These are phyloP conservation scores for Fistulifera solaris DNA, from an alignment of 108 stramenopile genomes.

Conservation along the genomic window DNA sequence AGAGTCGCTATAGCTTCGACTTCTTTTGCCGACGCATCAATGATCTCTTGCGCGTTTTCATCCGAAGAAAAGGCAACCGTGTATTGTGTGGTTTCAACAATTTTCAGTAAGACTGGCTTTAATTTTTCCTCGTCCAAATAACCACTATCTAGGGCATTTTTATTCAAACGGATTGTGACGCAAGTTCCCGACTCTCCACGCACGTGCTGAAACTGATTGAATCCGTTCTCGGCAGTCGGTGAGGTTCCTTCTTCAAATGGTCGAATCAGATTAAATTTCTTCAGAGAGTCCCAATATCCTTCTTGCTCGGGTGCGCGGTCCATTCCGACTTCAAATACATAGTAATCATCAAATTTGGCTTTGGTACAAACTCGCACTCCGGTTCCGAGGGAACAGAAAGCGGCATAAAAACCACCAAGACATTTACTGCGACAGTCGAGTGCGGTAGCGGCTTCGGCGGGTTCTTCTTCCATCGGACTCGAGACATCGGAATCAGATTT, in stretches of 20 bases:
- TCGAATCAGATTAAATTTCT: constrained; percentile 23
- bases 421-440: constrained; percentile 5
- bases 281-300: constrained; percentile 2
- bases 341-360: constrained; percentile 42
- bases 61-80: constrained; percentile 18
- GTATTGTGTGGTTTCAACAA: constrained; percentile 34
- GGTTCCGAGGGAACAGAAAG: constrained; percentile 23
- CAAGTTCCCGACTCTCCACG: constrained; percentile 35
- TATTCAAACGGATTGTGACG: constrained; percentile 21
- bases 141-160: constrained; percentile 11
- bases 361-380: constrained; percentile 32
- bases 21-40: constrained; percentile 24
- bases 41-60: constrained; percentile 18
- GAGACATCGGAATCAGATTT: not conserved
- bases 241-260: constrained; percentile 23
- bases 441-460: not conserved
- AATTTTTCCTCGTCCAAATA: constrained; percentile 15
- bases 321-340: constrained; percentile 23
- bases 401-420: constrained; percentile 38
- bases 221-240: constrained; percentile 20
- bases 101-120: constrained; percentile 20
- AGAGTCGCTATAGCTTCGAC: not conserved
- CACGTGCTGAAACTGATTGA: constrained; percentile 22
- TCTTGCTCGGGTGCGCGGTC: not conserved
- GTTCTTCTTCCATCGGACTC: not conserved